Evolutionary conservation across 1,284 basidiomycete genomes (phyloP).

Genomic region (Grifola frondosa): DNA sequence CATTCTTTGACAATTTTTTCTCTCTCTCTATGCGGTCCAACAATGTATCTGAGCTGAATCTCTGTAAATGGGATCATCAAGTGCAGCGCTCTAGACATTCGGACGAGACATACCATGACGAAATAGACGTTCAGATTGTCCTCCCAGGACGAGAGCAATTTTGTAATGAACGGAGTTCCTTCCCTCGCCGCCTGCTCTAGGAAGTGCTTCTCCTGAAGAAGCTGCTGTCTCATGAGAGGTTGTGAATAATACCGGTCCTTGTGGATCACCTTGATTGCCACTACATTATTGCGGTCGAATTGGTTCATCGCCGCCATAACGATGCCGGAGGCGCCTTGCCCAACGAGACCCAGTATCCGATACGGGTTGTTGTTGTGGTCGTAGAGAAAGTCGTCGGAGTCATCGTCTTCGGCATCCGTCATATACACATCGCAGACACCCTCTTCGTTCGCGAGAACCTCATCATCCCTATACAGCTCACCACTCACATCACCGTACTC

Average conservation of each 20-base stretch:
- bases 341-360: no score
- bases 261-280: not conserved
- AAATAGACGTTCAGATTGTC: conserved; percentile 21
- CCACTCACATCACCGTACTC: conserved; percentile 1
- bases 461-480: conserved; percentile 11
- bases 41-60: conserved; percentile 5
- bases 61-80: not conserved
- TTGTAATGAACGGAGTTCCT: conserved; percentile 3
- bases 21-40: conserved; percentile 1
- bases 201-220: not conserved
- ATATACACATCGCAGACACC: conserved; percentile 1
- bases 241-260: not conserved
- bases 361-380: no score
- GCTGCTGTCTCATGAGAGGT: not conserved
- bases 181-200: conserved; percentile 5
- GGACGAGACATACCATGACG: conserved; percentile 21
- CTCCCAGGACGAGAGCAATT: conserved; percentile 19
- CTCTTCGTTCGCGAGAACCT: conserved; percentile 24
- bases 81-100: not conserved
- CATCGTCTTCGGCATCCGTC: not conserved
- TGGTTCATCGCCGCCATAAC: conserved; percentile 32
- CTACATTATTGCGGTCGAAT: conserved; percentile 19
- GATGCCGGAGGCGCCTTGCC: conserved; percentile 20
- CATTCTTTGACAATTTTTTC: not conserved
- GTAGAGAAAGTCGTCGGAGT: conserved; percentile 23